Percentiles rank a stretch among this genome's conserved stretches.
These are phyloP conservation scores for Suillus brevipes DNA, from an alignment of 768 basidiomycete genomes.

Conservation along the genomic window DNA sequence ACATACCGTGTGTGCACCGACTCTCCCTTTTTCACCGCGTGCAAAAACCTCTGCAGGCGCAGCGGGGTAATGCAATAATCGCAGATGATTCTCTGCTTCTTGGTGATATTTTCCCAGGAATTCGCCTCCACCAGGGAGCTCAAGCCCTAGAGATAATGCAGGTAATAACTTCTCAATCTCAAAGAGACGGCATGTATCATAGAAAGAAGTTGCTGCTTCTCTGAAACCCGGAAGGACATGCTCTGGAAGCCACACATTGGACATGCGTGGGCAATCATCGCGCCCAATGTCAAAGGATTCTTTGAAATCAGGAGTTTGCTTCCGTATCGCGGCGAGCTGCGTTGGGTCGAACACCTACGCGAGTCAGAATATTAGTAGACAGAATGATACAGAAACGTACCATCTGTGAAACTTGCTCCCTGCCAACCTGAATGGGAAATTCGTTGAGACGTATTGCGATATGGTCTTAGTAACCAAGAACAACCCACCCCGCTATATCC, in stretches of 20 bases:
- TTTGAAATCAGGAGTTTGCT: conserved; percentile 41
- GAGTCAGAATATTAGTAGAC: neutral
- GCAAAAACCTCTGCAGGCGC: conserved; percentile 27
- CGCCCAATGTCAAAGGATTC: conserved; percentile 59
- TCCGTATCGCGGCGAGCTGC: conserved; percentile 30
- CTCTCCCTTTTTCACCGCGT: conserved; percentile 32
- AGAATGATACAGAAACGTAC: neutral
- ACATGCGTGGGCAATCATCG: conserved; percentile 39
- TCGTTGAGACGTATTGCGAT: neutral
- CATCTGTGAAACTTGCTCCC: conserved; percentile 40
- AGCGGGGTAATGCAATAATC: conserved; percentile 57
- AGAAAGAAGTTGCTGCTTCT: conserved; percentile 52
- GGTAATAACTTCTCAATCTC: conserved; percentile 39
- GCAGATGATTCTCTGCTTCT: conserved; percentile 51
- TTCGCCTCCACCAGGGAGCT: conserved; percentile 37
- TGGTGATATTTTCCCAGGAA: conserved; percentile 47
- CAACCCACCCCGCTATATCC: conserved; percentile 33
- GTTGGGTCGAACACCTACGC: conserved; percentile 33
- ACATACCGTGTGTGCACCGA: conserved; percentile 35
- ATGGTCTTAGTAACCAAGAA: neutral
- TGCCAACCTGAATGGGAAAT: conserved; percentile 33
- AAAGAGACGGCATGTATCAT: conserved; percentile 40
- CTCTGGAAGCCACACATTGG: conserved; percentile 61
- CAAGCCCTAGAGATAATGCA: conserved; percentile 50
- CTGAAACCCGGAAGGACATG: conserved; percentile 53